Conservation (phyloP, 2,329 filamentous ascomycete genomes). For the Fonsecaea multimorphosa region DNA sequence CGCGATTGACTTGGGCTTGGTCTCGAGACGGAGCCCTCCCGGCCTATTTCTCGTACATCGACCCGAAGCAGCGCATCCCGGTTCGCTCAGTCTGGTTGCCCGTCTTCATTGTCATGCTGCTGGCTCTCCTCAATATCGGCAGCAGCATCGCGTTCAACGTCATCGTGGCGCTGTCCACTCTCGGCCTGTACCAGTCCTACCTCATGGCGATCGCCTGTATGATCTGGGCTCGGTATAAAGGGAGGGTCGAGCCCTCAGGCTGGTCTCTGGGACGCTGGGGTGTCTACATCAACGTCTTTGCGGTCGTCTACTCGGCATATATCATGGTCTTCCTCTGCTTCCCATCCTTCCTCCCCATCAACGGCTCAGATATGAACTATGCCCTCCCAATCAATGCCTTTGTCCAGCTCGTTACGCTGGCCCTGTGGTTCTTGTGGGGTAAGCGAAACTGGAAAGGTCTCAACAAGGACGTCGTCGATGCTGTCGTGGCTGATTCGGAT, state of each 20-base stretch:
- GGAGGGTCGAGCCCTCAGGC: slow-evolving; percentile 19
- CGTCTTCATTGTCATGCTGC: slow-evolving; percentile 44
- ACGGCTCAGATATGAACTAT: slow-evolving; percentile 48
- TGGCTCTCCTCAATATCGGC: slow-evolving; percentile 51
- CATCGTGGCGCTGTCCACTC: slow-evolving; percentile 48
- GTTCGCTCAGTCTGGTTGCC: slow-evolving; percentile 49
- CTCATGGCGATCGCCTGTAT: slow-evolving; percentile 32
- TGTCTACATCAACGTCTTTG: slow-evolving; percentile 45
- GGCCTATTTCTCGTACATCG: slow-evolving; percentile 47
- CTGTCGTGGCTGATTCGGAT: slow-evolving; percentile 31
- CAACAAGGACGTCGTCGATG: slow-evolving; percentile 31
- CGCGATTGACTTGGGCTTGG: slow-evolving; percentile 58
- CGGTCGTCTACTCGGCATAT: slow-evolving; percentile 44
- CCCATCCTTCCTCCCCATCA: slow-evolving; percentile 45
- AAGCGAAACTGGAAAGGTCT: slow-evolving; percentile 35
- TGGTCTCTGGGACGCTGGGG: slow-evolving; percentile 40
- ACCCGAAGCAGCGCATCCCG: slow-evolving; percentile 46
- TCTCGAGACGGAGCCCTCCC: slow-evolving; percentile 57
- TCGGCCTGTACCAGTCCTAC: slow-evolving; percentile 49
- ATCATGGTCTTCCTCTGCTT: slow-evolving; percentile 46
- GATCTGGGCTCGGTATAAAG: slow-evolving; percentile 39
- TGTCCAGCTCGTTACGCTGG: slow-evolving; percentile 35
- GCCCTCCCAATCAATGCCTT: slow-evolving; percentile 44
- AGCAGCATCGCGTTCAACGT: slow-evolving; percentile 48
- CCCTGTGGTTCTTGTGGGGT: slow-evolving; percentile 33